These are phyloP conservation scores for Flaveria trinervia DNA, from an alignment of 129 eudicot genomes.

Conservation along the genomic window DNA sequence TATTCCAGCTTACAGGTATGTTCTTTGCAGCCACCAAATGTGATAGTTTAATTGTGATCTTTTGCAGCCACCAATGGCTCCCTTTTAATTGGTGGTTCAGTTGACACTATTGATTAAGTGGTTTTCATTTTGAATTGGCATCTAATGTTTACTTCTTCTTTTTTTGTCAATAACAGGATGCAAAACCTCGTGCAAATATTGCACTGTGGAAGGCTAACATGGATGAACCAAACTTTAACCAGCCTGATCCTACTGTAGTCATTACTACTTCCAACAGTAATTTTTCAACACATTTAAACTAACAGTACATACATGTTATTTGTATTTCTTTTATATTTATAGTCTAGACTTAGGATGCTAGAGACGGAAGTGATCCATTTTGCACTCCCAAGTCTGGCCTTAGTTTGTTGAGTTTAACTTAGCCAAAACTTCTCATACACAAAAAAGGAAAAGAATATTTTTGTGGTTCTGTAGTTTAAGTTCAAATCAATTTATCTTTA, in stretches of 20 bases:
- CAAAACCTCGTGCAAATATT: slow-evolving; percentile 69
- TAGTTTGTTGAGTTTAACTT: slow-evolving; percentile 44
- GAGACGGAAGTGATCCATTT: slow-evolving; percentile 65
- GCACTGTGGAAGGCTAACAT: slow-evolving; percentile 91
- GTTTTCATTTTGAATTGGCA: not conserved
- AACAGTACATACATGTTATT: slow-evolving; percentile 35
- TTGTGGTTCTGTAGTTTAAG: not conserved
- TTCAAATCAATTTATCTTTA: not conserved
- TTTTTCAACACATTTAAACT: slow-evolving; percentile 29
- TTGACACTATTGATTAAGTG: not conserved
- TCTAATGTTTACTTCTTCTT: slow-evolving; percentile 14
- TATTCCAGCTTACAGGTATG: slow-evolving; percentile 65
- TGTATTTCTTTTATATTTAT: slow-evolving; percentile 44
- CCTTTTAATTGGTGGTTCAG: not conserved
- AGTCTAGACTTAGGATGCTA: slow-evolving; percentile 64
- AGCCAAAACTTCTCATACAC: slow-evolving; percentile 14
- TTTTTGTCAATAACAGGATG: slow-evolving; percentile 57
- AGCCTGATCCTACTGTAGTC: slow-evolving; percentile 75
- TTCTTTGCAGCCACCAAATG: not conserved
- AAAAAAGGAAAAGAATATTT: not conserved
- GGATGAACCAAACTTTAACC: slow-evolving; percentile 80
- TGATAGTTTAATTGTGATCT: too few species aligned
- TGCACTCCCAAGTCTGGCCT: slow-evolving; percentile 65
- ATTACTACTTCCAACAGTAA: slow-evolving; percentile 73
- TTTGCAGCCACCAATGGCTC: slow-evolving; percentile 8